phyloP scores from a whole-genome alignment of 78 protist genomes.

The Salpingoeca rosetta region DNA sequence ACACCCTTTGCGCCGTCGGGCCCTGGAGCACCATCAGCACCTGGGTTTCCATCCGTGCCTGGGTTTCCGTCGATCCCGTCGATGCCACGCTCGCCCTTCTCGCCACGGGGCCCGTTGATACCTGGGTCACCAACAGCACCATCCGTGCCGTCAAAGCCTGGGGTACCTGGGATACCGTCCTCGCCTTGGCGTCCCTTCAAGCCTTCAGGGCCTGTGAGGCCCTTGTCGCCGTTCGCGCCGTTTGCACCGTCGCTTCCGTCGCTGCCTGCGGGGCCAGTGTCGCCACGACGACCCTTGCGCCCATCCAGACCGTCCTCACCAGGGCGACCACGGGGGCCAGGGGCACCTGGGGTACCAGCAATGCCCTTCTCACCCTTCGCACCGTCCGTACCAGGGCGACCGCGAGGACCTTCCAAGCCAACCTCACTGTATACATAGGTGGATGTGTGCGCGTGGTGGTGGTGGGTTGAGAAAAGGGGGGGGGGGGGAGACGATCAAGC shows the following conservation, averaged over 20 bases:
- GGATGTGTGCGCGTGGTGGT: no score
- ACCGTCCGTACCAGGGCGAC: neutral
- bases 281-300: neutral
- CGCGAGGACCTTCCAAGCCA: neutral
- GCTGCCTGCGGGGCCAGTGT: no score
- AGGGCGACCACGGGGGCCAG: neutral
- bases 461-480: no score
- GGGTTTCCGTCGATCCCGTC: neutral
- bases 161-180: neutral
- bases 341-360: neutral
- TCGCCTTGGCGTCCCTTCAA: neutral
- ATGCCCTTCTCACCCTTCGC: neutral
- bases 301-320: neutral
- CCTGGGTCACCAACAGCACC: neutral
- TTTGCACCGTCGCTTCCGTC: neutral
- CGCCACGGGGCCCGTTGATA: neutral
- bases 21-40: neutral
- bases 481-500: no score
- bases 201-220: neutral
- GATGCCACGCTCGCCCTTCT: neutral
- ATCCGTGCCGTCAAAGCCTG: neutral
- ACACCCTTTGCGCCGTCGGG: neutral
- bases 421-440: no score
- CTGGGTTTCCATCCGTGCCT: neutral
- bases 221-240: neutral